These are phyloP conservation scores for Oryza rufipogon DNA, from an alignment of 176 grass and related monocot genomes.

Conservation along the genomic window DNA sequence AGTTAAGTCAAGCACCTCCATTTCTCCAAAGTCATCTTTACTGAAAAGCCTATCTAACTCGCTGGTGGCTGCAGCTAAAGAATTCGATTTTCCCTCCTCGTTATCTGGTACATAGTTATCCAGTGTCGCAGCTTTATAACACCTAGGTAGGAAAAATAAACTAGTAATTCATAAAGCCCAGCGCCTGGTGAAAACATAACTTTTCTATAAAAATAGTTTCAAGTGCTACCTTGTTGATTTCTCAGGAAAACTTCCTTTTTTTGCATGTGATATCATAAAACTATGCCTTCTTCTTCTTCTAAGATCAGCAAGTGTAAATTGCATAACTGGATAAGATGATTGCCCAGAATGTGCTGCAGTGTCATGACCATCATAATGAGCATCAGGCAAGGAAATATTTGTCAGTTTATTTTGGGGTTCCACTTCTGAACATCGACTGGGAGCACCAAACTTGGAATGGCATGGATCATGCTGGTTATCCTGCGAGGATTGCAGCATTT, in stretches of 20 bases:
- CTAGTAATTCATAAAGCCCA: slow-evolving; percentile 26
- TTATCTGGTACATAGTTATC: slow-evolving; percentile 63
- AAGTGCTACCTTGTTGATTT: slow-evolving; percentile 60
- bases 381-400: slow-evolving; percentile 36
- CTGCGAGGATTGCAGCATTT: slow-evolving; percentile 46
- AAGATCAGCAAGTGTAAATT: slow-evolving; percentile 74
- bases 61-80: slow-evolving; percentile 69
- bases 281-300: slow-evolving; percentile 71
- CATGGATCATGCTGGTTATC: slow-evolving; percentile 37
- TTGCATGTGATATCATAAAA: slow-evolving; percentile 49
- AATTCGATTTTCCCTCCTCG: slow-evolving; percentile 66
- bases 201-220: slow-evolving; percentile 39
- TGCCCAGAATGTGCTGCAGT: slow-evolving; percentile 47
- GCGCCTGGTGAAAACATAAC: slow-evolving; percentile 22
- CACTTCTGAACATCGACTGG: slow-evolving; percentile 42
- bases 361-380: slow-evolving; percentile 41
- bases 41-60: slow-evolving; percentile 91
- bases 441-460: slow-evolving; percentile 44
- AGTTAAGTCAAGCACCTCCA: slow-evolving; percentile 67
- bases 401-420: slow-evolving; percentile 39
- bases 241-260: slow-evolving; percentile 36
- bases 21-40: slow-evolving; percentile 92
- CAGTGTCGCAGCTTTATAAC: slow-evolving; percentile 78
- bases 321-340: slow-evolving; percentile 53
- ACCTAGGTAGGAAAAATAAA: slow-evolving; percentile 54